These are phyloP conservation scores for Panaeolus papilionaceus DNA, from an alignment of 768 basidiomycete genomes.

Conservation along the genomic window DNA sequence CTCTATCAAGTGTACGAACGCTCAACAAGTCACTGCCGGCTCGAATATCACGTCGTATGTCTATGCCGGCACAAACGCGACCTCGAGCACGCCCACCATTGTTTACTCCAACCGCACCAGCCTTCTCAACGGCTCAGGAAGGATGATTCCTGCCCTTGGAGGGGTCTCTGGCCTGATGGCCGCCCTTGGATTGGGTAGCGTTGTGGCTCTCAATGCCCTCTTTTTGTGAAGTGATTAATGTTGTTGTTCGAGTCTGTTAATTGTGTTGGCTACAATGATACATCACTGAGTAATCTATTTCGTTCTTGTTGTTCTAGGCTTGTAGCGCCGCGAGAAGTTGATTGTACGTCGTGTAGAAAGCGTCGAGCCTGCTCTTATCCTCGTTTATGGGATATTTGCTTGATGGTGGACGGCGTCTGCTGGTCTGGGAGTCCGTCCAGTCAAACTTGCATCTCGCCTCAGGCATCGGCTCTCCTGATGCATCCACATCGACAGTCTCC, in stretches of 20 bases:
- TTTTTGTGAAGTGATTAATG: conserved; percentile 24
- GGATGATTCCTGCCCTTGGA: conserved; percentile 27
- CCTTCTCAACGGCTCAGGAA: conserved; percentile 53
- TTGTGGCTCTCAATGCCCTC: conserved; percentile 34
- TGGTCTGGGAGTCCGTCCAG: background rate
- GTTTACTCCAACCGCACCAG: conserved; percentile 64
- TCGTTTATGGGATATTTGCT: too few relatives aligned
- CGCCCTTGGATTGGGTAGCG: conserved; percentile 32
- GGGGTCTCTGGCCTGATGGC: conserved; percentile 26
- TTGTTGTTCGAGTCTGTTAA: background rate
- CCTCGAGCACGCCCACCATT: conserved; percentile 58
- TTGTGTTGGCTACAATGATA: background rate
- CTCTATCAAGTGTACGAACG: conserved; percentile 66
- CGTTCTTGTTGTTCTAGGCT: background rate
- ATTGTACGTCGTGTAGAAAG: too few relatives aligned
- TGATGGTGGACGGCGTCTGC: too few relatives aligned
- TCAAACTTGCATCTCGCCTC: background rate
- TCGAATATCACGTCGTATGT: conserved; percentile 66
- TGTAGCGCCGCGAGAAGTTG: too few relatives aligned
- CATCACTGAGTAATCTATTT: background rate
- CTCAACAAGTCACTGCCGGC: conserved; percentile 44
- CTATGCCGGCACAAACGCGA: conserved; percentile 56
- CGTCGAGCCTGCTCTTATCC: too few relatives aligned
- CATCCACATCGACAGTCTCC: background rate
- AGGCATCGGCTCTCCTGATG: background rate